Evolutionary conservation across 176 grass and related monocot species (phyloP), one percentile per base, ranked within the genome.

Genomic region (Typha latifolia): DNA sequence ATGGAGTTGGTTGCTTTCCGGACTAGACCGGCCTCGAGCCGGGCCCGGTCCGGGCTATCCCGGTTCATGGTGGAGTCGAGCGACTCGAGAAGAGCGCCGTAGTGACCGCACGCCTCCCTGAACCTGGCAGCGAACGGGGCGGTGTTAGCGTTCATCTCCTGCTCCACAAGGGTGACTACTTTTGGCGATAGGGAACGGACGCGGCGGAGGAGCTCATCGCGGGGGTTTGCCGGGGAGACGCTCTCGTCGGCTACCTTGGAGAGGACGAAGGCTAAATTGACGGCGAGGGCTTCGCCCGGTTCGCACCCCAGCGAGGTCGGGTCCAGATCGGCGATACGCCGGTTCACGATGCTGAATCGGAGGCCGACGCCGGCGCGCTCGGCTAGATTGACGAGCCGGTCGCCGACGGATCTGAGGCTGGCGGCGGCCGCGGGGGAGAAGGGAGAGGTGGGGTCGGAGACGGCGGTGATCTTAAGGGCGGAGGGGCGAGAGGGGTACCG

Each of bases 121-220:
- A 96, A 96, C 21, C 92, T 82, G 3, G 82, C 66, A 2, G 72
- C 65, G 65, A 96, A 90, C 34, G 78, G 76, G 16, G 92, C 85
- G 9, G 92, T 96, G 77, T 91, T 96, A 2, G 84, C 84, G 70
- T 96, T 96, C 12, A 96, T 56, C 21, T 96, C 92, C 52, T 91
- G 88, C 84, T 96, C 92, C 3, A 88, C 80, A 9, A 96, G 84
- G 1, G 77, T 47, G 37, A 96, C 87, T 4, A 96, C 66, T 50
- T 69, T 66, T 1, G 91, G 87, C 16, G 77, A 63, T 32, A 96
- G 85, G 7, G 91, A 84, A 43, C 87, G 85, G 20, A 96, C 87
- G 15, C 84, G 87, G 32, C 91, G 87, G 57, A 96, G 87, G 3
- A 88, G 85, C 75, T 96, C 85, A 68, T 96, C 91, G 14, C 91